Percentiles rank a stretch among this genome's conserved stretches.
These are phyloP conservation scores for Candida lessepsii DNA, from an alignment of 805 yeast species.

Conservation along the genomic window DNA sequence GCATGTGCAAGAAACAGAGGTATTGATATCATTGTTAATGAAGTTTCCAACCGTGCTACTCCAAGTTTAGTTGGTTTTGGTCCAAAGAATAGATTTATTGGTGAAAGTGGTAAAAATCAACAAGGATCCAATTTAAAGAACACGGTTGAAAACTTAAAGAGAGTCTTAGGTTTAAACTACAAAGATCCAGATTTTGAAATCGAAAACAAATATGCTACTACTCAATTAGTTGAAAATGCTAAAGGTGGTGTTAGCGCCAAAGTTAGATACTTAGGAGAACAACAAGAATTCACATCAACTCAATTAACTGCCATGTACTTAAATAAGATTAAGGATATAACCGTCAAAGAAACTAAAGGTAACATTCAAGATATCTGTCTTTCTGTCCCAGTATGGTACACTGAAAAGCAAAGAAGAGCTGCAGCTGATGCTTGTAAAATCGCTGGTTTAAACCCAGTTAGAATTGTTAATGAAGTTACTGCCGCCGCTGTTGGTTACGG, in stretches of 20 bases:
- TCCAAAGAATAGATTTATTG: slow-evolving; percentile 80
- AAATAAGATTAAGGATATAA: slow-evolving; percentile 81
- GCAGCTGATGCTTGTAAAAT: slow-evolving; percentile 91
- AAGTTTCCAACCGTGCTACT: slow-evolving; percentile 96
- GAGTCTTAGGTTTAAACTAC: slow-evolving; percentile 78
- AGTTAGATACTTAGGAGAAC: slow-evolving; percentile 80
- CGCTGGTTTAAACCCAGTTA: slow-evolving; percentile 97
- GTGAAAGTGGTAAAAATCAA: slow-evolving; percentile 94
- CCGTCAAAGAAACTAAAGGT: slow-evolving; percentile 78
- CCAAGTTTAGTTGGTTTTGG: slow-evolving; percentile 93
- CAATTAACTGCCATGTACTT: slow-evolving; percentile 95
- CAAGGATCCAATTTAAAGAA: slow-evolving; percentile 95
- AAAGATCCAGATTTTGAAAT: slow-evolving; percentile 72
- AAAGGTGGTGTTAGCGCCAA: slow-evolving; percentile 80
- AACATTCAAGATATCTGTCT: slow-evolving; percentile 84
- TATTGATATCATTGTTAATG: slow-evolving; percentile 96
- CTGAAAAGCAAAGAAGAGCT: slow-evolving; percentile 95
- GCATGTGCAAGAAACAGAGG: slow-evolving; percentile 98
- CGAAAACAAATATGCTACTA: slow-evolving; percentile 74
- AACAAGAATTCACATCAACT: slow-evolving; percentile 75
- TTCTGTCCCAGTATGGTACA: slow-evolving; percentile 97
- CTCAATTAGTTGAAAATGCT: slow-evolving; percentile 64
- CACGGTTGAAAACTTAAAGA: slow-evolving; percentile 92
- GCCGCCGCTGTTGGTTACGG: slow-evolving; percentile 99
- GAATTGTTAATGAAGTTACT: slow-evolving; percentile 95